Percentiles rank a stretch among this genome's conserved stretches.
Conservation (phyloP, 1,139 yeast species). For the Pichia sp. region DNA sequence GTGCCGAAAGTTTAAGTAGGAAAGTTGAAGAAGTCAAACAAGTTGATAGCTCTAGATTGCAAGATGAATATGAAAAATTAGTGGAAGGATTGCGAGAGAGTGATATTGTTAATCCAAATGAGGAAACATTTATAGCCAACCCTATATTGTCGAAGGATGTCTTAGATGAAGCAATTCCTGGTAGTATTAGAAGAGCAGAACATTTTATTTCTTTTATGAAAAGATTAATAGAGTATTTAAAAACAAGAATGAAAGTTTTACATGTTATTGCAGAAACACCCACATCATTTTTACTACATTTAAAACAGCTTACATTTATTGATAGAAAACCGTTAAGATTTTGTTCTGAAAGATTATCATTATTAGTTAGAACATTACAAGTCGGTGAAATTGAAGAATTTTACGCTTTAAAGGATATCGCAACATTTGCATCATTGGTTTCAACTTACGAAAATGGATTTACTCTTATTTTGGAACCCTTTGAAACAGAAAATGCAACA, state of each 20-base stretch:
- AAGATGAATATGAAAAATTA: constrained; percentile 82
- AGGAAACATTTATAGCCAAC: constrained; percentile 76
- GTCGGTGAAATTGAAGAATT: constrained; percentile 86
- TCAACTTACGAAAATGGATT: constrained; percentile 94
- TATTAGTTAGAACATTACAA: constrained; percentile 84
- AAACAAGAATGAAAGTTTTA: constrained; percentile 94
- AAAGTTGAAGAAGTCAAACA: constrained; percentile 78
- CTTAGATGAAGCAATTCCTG: constrained; percentile 90
- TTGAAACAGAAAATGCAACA: constrained; percentile 92
- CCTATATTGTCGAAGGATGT: constrained; percentile 85
- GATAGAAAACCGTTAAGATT: constrained; percentile 87
- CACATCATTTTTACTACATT: constrained; percentile 80
- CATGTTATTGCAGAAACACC: constrained; percentile 98
- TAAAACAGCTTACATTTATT: constrained; percentile 87
- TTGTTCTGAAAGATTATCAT: constrained; percentile 84
- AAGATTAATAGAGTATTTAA: constrained; percentile 86
- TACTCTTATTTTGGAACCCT: constrained; percentile 86
- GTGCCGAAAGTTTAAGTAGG: constrained; percentile 69
- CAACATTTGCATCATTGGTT: constrained; percentile 92
- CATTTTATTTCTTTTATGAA: constrained; percentile 91
- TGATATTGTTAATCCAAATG: constrained; percentile 50
- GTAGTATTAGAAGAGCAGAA: constrained; percentile 93
- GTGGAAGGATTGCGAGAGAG: constrained; percentile 84
- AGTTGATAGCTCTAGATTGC: constrained; percentile 76
- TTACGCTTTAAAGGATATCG: constrained; percentile 88